Conservation (phyloP, 352 stramenopile species). For the Globisporangium nunn region DNA sequence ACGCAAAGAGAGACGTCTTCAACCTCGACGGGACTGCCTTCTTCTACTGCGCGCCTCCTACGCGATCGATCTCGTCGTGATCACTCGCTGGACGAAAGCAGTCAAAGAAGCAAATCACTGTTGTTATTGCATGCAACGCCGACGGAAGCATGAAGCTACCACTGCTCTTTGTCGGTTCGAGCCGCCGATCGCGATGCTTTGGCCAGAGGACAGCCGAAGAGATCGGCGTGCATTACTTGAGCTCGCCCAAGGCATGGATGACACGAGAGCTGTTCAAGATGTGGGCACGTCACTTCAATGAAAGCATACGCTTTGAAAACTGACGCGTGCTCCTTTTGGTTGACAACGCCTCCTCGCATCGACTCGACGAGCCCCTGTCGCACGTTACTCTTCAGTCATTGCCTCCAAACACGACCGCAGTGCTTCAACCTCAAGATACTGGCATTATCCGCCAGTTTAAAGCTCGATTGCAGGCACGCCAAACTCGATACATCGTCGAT, state of each 20-base stretch:
- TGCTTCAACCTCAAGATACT: not conserved
- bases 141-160: slow-evolving; percentile 2
- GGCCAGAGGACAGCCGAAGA: not conserved
- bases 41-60: slow-evolving; percentile 10
- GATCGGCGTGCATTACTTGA: not conserved
- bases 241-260: slow-evolving; percentile 2
- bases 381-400: not conserved
- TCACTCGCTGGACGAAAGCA: slow-evolving; percentile 3
- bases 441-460: slow-evolving; percentile 4
- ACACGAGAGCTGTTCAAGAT: slow-evolving; percentile 1
- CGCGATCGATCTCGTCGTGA: not conserved
- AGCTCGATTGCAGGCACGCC: not conserved
- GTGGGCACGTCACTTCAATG: slow-evolving; percentile 2
- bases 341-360: not conserved
- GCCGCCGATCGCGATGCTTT: not conserved
- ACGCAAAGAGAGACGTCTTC: slow-evolving; percentile 10
- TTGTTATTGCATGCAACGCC: slow-evolving; percentile 4
- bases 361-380: not conserved
- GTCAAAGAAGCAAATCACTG: slow-evolving; percentile 4
- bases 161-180: slow-evolving; percentile 2
- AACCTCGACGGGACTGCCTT: slow-evolving; percentile 16
- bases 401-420: slow-evolving; percentile 1
- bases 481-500: slow-evolving; percentile 1
- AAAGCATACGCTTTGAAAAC: not conserved
- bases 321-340: not conserved